Conservation (phyloP, 176 grass and related monocot genomes). For the Bonia amplexicaulis region DNA sequence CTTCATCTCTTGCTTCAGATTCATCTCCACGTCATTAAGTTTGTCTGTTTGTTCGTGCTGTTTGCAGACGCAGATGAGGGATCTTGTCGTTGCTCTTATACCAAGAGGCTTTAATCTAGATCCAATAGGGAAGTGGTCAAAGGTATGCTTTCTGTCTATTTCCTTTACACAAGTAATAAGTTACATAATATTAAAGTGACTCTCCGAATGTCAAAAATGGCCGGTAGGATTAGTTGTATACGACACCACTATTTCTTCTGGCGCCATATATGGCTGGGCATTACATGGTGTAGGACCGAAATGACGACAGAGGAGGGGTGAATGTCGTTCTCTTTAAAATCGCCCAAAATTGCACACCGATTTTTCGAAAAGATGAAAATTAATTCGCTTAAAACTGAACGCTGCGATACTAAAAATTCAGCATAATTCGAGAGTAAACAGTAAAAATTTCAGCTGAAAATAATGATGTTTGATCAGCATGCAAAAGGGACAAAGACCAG, state of each 20-base stretch:
- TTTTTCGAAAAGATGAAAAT: too few species aligned
- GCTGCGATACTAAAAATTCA: too few species aligned
- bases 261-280: slow-evolving; percentile 99
- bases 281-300: too few species aligned
- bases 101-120: slow-evolving; percentile 98
- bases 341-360: too few species aligned
- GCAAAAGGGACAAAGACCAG: too few species aligned
- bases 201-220: slow-evolving; percentile 18
- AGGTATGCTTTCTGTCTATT: slow-evolving; percentile 49
- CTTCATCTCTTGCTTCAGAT: not conserved
- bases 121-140: slow-evolving; percentile 98
- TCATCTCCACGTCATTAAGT: not conserved
- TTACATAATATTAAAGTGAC: slow-evolving; percentile 1
- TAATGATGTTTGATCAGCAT: too few species aligned
- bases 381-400: too few species aligned
- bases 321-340: too few species aligned
- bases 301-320: too few species aligned
- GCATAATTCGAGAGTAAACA: too few species aligned
- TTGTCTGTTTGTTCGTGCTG: not conserved
- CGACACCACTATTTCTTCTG: slow-evolving; percentile 82
- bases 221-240: slow-evolving; percentile 98
- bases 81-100: slow-evolving; percentile 96
- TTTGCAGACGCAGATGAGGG: slow-evolving; percentile 79
- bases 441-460: too few species aligned
- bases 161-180: not conserved